phyloP scores from a whole-genome alignment of 2,329 filamentous ascomycete genomes.

The Blumeria hordei region DNA sequence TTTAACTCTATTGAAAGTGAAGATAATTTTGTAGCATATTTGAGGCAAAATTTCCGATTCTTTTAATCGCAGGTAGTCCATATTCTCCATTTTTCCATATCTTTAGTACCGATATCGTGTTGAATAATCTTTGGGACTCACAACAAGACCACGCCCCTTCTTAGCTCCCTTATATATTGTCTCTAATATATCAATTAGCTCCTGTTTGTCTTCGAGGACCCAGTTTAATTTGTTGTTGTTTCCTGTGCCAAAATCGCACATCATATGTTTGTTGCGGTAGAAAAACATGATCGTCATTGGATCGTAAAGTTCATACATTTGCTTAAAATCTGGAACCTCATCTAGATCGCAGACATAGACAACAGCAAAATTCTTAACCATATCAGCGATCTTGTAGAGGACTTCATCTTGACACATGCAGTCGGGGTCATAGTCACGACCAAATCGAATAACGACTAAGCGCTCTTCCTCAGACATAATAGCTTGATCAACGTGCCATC shows the following conservation, averaged over 20 bases:
- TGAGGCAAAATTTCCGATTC: no score
- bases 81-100: neutral
- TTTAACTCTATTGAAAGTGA: no score
- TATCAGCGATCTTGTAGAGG: conserved; percentile 53
- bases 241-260: conserved; percentile 91
- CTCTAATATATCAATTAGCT: conserved; percentile 95
- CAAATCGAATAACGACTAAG: conserved; percentile 82
- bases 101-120: conserved; percentile 2
- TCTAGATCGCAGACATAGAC: conserved; percentile 91
- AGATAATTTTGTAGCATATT: no score
- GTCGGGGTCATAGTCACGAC: conserved; percentile 62
- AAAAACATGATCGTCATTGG: conserved; percentile 93
- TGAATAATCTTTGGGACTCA: conserved; percentile 54
- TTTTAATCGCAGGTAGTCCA: no score
- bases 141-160: conserved; percentile 88
- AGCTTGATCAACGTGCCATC: conserved; percentile 96
- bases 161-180: conserved; percentile 96
- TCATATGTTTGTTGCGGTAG: conserved; percentile 97
- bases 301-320: conserved; percentile 87
- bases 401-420: conserved; percentile 75
- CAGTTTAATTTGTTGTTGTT: conserved; percentile 98
- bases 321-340: conserved; percentile 76
- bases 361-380: conserved; percentile 78
- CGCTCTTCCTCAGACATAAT: conserved; percentile 77
- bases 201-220: conserved; percentile 92